These are phyloP conservation scores for Monilinia fructigena DNA, from an alignment of 2,329 filamentous ascomycete genomes.

Conservation along the genomic window DNA sequence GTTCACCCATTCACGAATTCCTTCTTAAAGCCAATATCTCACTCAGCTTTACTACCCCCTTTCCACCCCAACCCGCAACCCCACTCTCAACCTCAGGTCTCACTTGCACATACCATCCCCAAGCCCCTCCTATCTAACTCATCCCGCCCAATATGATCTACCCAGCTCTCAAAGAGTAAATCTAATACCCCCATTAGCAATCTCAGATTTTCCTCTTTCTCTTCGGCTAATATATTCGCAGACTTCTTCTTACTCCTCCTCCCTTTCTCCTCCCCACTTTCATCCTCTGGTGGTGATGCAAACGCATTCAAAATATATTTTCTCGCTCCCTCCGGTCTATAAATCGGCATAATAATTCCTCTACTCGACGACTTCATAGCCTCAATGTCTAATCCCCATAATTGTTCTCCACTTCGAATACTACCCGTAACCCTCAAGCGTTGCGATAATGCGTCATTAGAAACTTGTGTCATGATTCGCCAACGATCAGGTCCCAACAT, in stretches of 20 bases:
- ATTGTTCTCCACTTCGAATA: constrained; percentile 50
- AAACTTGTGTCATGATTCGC: constrained; percentile 59
- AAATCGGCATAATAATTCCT: constrained; percentile 63
- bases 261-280: constrained; percentile 32
- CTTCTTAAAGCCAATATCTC: constrained; percentile 64
- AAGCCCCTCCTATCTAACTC: constrained; percentile 74
- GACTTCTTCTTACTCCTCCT: constrained; percentile 52
- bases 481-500: constrained; percentile 62
- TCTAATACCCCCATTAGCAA: constrained; percentile 70
- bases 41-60: constrained; percentile 64
- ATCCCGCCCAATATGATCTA: constrained; percentile 54
- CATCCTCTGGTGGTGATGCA: constrained; percentile 41
- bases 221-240: constrained; percentile 50
- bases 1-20: constrained; percentile 31
- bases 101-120: constrained; percentile 77
- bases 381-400: constrained; percentile 61
- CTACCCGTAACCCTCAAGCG: constrained; percentile 46
- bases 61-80: constrained; percentile 78
- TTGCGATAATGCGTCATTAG: constrained; percentile 55
- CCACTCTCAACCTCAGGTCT: constrained; percentile 75
- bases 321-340: constrained; percentile 68
- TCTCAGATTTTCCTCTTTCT: constrained; percentile 69
- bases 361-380: constrained; percentile 42
- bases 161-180: constrained; percentile 73
- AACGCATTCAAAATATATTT: constrained; percentile 61